These are phyloP conservation scores for Populus deltoides DNA, from an alignment of 345 rosid genomes.

Conservation along the genomic window DNA sequence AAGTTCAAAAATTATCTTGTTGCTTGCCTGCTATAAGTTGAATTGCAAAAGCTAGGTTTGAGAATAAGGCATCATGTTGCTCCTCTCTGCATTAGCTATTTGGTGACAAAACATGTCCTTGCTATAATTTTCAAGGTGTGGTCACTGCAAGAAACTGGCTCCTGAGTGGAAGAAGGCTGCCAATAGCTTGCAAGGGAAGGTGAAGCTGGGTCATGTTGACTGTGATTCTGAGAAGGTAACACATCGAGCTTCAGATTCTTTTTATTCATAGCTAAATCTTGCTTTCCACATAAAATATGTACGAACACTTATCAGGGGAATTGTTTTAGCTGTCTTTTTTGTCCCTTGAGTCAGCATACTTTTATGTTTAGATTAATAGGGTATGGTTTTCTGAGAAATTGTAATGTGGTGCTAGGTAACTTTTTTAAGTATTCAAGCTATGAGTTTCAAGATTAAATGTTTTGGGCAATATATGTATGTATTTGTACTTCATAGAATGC, in stretches of 20 bases:
- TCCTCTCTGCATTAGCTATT: not conserved
- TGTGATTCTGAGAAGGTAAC: slow-evolving; percentile 85
- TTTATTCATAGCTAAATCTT: not conserved
- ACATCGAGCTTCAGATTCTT: not conserved
- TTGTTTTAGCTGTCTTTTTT: not conserved
- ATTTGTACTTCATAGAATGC: not conserved
- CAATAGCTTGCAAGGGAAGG: slow-evolving; percentile 81
- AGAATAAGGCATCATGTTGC: not conserved
- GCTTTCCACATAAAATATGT: not conserved
- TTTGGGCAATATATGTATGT: not conserved
- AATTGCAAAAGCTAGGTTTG: not conserved
- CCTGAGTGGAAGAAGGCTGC: slow-evolving; percentile 99
- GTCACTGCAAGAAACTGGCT: slow-evolving; percentile 93
- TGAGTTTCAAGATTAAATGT: not conserved
- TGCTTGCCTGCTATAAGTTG: not conserved
- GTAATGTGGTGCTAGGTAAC: not conserved
- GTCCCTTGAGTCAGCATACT: too few species aligned
- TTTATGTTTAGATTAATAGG: not conserved
- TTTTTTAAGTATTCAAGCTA: not conserved
- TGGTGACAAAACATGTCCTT: not conserved
- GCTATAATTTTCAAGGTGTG: slow-evolving; percentile 58
- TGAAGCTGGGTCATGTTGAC: slow-evolving; percentile 89
- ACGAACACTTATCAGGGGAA: not conserved
- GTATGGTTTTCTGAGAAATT: not conserved
- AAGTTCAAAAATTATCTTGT: not conserved